A percentile compares a stretch with the other conserved stretches of the same genome.
phyloP scores from a whole-genome alignment of 257 asterid genomes.

The Solanum ossicruentum region DNA sequence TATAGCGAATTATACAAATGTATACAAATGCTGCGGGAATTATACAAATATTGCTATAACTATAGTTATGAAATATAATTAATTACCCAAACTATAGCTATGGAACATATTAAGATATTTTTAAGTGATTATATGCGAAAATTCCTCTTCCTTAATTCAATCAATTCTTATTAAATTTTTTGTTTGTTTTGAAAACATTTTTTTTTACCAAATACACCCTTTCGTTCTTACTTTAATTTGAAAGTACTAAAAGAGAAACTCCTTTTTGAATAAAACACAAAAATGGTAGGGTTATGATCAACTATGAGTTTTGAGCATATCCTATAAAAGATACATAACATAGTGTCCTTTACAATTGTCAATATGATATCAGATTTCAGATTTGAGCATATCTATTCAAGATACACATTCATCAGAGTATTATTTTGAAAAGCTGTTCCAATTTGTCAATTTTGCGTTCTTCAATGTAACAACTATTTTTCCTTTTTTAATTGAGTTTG shows the following conservation, averaged over 20 bases:
- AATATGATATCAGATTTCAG: neutral
- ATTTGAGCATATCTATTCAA: neutral
- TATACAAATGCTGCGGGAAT: too few species aligned
- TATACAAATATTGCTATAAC: too few species aligned
- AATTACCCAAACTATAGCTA: too few species aligned
- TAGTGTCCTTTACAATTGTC: neutral
- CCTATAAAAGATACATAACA: neutral
- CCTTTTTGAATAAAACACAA: neutral
- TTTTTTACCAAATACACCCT: neutral
- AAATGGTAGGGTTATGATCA: neutral
- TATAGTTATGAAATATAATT: too few species aligned
- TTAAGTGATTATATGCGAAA: too few species aligned
- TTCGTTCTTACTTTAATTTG: neutral
- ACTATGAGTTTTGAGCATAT: neutral
- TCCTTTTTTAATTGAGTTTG: too few species aligned
- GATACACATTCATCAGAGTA: neutral
- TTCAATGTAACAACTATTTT: too few species aligned
- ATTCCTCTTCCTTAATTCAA: too few species aligned
- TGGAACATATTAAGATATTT: too few species aligned
- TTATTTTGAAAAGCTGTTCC: neutral
- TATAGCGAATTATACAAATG: too few species aligned
- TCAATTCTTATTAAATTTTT: too few species aligned
- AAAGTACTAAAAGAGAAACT: neutral
- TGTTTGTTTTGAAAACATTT: too few species aligned
- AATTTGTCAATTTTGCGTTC: neutral